Conservation (phyloP, 164 flowering plant genomes). For the Stephania japonica region DNA sequence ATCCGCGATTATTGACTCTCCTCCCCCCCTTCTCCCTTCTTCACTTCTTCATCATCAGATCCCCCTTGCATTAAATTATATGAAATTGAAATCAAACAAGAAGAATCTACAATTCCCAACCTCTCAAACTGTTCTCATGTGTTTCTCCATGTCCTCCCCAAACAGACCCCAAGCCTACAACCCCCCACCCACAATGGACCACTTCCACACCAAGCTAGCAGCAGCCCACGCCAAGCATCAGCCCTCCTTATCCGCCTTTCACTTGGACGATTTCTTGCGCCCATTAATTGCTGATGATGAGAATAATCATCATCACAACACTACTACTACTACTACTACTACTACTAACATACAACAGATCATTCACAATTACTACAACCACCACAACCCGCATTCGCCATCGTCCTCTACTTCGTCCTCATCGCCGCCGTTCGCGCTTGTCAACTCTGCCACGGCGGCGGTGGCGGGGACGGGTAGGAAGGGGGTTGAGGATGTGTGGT, state of each 20-base stretch:
- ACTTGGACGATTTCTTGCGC: conserved; percentile 31
- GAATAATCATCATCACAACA: too few relatives aligned
- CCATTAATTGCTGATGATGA: conserved; percentile 15
- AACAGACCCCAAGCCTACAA: conserved; percentile 17
- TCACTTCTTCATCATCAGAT: background rate
- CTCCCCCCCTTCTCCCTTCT: background rate
- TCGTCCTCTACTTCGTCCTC: conserved; percentile 14
- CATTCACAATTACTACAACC: background rate
- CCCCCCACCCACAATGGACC: conserved; percentile 20
- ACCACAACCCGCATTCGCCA: conserved; percentile 15
- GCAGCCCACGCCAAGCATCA: too few relatives aligned
- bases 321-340: too few relatives aligned
- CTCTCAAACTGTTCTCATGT: background rate
- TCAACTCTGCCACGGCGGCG: conserved; percentile 1
- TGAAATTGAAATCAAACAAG: background rate
- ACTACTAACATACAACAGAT: background rate
- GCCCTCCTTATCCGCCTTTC: too few relatives aligned
- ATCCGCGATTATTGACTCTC: background rate
- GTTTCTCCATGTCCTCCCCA: conserved; percentile 24
- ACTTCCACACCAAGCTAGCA: too few relatives aligned
- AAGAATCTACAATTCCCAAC: too few relatives aligned
- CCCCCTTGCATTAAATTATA: too few relatives aligned
- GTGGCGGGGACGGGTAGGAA: conserved; percentile 22
- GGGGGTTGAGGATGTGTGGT: conserved; percentile 31
- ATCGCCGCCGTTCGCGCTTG: background rate